A percentile compares a stretch with the other conserved stretches of the same genome.
These are phyloP conservation scores for Hordeum pubiflorum DNA, from an alignment of 202 grass and related monocot species.

Conservation along the genomic window DNA sequence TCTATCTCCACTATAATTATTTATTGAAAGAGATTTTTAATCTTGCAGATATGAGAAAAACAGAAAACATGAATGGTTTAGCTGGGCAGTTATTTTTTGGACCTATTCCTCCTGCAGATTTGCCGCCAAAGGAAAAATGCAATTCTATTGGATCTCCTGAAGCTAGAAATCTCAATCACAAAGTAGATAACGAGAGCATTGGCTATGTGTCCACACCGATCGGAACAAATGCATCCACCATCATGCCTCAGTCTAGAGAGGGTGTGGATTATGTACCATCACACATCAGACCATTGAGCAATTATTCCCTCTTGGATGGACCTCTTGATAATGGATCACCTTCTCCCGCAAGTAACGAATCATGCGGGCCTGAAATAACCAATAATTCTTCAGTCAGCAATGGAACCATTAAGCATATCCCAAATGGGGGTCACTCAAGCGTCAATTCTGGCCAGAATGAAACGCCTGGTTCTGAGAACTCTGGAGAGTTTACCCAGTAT, in stretches of 20 bases:
- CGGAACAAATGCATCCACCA: slow-evolving; percentile 28
- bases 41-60: slow-evolving; percentile 29
- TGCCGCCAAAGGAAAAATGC: slow-evolving; percentile 27
- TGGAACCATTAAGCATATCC: slow-evolving; percentile 26
- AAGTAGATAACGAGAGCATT: slow-evolving; percentile 25
- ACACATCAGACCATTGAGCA: slow-evolving; percentile 20
- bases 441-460: slow-evolving; percentile 43
- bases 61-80: slow-evolving; percentile 33
- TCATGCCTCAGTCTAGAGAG: not conserved
- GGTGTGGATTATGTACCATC: slow-evolving; percentile 1
- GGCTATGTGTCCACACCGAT: slow-evolving; percentile 1
- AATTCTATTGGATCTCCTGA: slow-evolving; percentile 28
- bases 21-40: slow-evolving; percentile 13
- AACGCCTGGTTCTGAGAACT: slow-evolving; percentile 54
- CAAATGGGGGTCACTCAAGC: slow-evolving; percentile 29
- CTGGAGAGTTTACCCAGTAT: slow-evolving; percentile 84
- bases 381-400: slow-evolving; percentile 38
- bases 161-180: slow-evolving; percentile 26
- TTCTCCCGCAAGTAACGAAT: slow-evolving; percentile 25
- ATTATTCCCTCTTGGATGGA: slow-evolving; percentile 54
- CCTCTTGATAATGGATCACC: slow-evolving; percentile 26
- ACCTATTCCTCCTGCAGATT: slow-evolving; percentile 21
- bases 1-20: not conserved
- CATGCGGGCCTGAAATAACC: slow-evolving; percentile 20
- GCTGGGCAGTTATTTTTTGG: slow-evolving; percentile 25